These are phyloP conservation scores for Forsythia suspensa DNA, from an alignment of 257 asterid species.

Conservation along the genomic window DNA sequence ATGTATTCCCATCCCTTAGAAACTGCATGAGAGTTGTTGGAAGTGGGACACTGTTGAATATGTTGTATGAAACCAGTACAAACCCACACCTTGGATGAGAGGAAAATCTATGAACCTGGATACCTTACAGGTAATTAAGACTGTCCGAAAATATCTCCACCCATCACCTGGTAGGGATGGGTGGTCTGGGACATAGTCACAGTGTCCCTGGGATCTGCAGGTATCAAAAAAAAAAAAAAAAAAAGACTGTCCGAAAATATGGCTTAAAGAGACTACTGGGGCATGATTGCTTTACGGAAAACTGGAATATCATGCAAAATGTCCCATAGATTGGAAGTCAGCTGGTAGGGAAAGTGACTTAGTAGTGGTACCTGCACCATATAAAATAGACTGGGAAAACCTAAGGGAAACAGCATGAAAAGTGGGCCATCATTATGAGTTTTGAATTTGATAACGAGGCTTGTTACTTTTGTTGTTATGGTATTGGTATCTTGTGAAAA, in stretches of 20 bases:
- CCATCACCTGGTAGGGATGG: too few species aligned
- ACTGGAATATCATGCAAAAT: not conserved
- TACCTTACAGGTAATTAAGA: constrained; percentile 13
- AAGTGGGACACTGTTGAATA: not conserved
- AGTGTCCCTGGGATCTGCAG: too few species aligned
- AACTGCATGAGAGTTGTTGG: not conserved
- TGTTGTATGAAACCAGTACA: constrained; percentile 12
- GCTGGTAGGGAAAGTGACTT: not conserved
- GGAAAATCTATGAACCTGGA: constrained; percentile 21
- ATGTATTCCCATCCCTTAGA: not conserved
- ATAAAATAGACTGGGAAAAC: not conserved
- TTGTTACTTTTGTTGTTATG: constrained; percentile 8
- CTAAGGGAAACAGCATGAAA: not conserved
- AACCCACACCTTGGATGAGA: constrained; percentile 17
- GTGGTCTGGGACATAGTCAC: too few species aligned
- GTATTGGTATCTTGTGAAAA: not conserved
- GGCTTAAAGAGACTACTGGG: not conserved
- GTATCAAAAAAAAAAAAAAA: too few species aligned
- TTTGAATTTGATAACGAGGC: constrained; percentile 25
- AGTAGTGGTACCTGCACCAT: not conserved
- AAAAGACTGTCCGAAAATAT: constrained; percentile 5
- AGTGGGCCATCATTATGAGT: constrained; percentile 20
- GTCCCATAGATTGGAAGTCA: not conserved
- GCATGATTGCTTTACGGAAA: constrained; percentile 19
- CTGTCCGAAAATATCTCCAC: not conserved